phyloP scores from a whole-genome alignment of 352 stramenopile species.

The Thraustochytrium striatum region DNA sequence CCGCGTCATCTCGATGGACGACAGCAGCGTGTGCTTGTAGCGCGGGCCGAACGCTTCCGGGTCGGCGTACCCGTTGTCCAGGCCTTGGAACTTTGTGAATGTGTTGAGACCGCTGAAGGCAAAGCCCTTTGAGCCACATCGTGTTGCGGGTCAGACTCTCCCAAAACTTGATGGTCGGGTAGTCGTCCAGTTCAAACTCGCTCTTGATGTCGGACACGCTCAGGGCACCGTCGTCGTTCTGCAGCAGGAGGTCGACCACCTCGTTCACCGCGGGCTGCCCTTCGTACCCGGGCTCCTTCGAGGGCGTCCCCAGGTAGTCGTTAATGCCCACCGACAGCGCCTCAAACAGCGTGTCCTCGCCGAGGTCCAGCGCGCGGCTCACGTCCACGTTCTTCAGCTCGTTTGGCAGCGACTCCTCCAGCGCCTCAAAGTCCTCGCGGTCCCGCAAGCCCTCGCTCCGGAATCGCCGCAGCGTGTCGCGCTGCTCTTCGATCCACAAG shows the following conservation, averaged over 20 bases:
- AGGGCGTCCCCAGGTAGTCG: conserved; percentile 1
- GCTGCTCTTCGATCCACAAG: neutral
- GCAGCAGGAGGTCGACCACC: neutral
- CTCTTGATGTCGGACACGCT: neutral
- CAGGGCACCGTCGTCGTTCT: neutral
- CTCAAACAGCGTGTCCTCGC: conserved; percentile 7
- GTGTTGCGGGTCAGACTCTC: neutral
- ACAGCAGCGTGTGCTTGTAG: no score
- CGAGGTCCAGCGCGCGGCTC: neutral
- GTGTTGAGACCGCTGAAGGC: neutral
- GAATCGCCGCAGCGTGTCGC: neutral
- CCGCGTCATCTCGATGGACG: no score
- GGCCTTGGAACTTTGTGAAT: neutral
- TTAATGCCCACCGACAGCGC: neutral
- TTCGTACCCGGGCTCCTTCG: neutral
- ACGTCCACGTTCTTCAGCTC: neutral
- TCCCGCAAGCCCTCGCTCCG: neutral
- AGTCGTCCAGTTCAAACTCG: neutral
- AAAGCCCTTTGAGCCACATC: neutral
- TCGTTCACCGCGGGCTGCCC: neutral
- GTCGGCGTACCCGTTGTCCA: neutral
- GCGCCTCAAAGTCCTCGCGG: neutral
- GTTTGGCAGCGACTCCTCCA: neutral
- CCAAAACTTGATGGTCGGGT: no score
- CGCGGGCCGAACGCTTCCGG: neutral